These are phyloP conservation scores for Mycena amicta DNA, from an alignment of 768 basidiomycete species.

Conservation along the genomic window DNA sequence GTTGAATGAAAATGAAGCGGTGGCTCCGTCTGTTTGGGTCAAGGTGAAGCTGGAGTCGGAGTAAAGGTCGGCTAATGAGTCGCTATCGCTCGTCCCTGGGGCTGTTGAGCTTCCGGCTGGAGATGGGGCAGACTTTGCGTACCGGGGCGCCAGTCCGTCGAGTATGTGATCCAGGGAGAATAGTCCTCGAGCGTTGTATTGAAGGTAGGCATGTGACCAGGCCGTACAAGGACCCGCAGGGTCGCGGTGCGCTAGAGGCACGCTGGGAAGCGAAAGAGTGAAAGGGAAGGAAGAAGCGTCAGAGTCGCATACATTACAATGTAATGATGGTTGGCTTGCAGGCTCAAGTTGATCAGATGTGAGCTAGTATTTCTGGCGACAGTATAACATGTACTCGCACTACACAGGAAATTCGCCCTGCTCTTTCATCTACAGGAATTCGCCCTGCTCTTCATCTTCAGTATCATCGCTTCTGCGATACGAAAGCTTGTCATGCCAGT, in stretches of 20 bases:
- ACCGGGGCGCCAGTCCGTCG: conserved; percentile 13
- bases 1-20: conserved; percentile 38
- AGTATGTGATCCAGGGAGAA: conserved; percentile 33
- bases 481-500: conserved; percentile 42
- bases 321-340: no score
- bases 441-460: conserved; percentile 34
- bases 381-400: no score
- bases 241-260: conserved; percentile 18
- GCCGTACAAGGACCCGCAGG: conserved; percentile 20
- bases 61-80: conserved; percentile 3
- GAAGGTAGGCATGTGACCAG: conserved; percentile 31
- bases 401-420: no score
- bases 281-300: conserved; percentile 2
- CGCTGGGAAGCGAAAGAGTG: conserved; percentile 10
- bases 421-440: conserved; percentile 30
- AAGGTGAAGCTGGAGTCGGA: conserved; percentile 22
- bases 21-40: conserved; percentile 32
- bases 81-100: conserved; percentile 22
- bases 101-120: conserved; percentile 19
- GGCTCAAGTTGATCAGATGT: no score
- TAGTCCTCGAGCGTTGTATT: conserved; percentile 39
- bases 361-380: no score
- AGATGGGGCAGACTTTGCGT: neutral
- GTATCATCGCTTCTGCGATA: conserved; percentile 41
- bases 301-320: no score